Percentiles rank a stretch among this genome's conserved stretches.
Conservation (phyloP, 2,329 filamentous ascomycete genomes). For the Fusarium ramigenum region DNA sequence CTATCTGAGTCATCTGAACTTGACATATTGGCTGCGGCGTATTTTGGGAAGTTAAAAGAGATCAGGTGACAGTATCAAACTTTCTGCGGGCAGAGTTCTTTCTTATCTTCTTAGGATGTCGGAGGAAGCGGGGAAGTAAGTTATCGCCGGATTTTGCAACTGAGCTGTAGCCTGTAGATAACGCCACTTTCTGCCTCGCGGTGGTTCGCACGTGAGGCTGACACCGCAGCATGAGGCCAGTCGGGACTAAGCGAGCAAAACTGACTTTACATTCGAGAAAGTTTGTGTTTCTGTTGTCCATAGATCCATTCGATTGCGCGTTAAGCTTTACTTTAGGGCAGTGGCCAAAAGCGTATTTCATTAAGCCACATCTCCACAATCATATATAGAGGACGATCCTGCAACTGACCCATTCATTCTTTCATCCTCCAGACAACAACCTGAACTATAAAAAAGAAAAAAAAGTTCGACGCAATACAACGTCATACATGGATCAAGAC, state of each 20-base stretch:
- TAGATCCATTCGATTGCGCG: not conserved
- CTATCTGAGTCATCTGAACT: not conserved
- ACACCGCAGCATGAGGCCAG: not conserved
- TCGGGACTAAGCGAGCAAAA: not conserved
- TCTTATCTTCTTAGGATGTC: accelerated
- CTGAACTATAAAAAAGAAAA: too few relatives aligned
- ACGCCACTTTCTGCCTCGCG: not conserved
- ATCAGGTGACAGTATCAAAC: accelerated
- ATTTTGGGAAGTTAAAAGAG: not conserved
- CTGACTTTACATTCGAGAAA: not conserved
- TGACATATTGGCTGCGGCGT: not conserved
- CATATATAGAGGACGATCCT: not conserved
- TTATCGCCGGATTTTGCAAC: not conserved
- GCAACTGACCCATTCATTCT: not conserved
- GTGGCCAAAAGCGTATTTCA: not conserved
- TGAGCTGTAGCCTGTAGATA: not conserved
- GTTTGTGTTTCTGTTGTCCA: not conserved
- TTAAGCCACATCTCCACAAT: not conserved
- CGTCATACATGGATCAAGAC: not conserved
- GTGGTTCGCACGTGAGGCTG: not conserved
- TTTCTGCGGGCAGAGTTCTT: not conserved
- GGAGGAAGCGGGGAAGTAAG: not conserved
- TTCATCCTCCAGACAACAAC: not conserved
- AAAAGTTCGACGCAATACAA: too few relatives aligned
- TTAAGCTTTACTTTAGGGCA: not conserved